These are phyloP conservation scores for Daldinia sp. DNA, from an alignment of 2,329 filamentous ascomycete genomes.

Conservation along the genomic window DNA sequence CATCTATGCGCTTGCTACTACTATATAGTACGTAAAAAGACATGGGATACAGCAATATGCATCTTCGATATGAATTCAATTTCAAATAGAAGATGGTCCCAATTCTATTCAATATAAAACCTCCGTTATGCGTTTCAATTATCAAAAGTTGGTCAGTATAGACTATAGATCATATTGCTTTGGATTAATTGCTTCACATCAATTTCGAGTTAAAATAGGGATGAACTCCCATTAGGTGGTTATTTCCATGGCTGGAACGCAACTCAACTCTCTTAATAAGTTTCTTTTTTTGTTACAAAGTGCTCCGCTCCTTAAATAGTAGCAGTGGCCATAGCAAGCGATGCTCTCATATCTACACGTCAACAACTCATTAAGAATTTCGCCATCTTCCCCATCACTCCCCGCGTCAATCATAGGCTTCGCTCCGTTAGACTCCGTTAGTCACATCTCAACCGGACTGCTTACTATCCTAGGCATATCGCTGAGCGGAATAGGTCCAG, in stretches of 20 bases:
- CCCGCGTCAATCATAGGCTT: slow-evolving; percentile 1
- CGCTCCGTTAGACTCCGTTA: slow-evolving; percentile 1
- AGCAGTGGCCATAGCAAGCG: background rate
- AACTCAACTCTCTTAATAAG: slow-evolving; percentile 3
- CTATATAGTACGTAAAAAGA: no score
- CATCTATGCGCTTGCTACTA: no score
- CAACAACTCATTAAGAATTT: slow-evolving; percentile 3
- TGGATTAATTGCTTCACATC: background rate
- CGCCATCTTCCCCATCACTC: background rate
- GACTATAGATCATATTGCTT: background rate
- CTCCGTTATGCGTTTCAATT: background rate
- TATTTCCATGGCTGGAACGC: slow-evolving; percentile 7
- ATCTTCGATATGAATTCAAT: accelerated
- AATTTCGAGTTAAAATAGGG: background rate
- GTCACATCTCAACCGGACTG: slow-evolving; percentile 10
- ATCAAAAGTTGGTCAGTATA: background rate
- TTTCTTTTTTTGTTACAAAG: slow-evolving; percentile 26
- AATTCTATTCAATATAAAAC: background rate
- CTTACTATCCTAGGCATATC: slow-evolving; percentile 20
- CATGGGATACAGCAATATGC: no score
- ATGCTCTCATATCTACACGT: slow-evolving; percentile 24
- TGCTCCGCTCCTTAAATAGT: slow-evolving; percentile 20
- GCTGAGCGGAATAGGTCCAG: slow-evolving; percentile 15
- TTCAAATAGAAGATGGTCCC: background rate
- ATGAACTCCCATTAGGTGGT: background rate